phyloP scores from a whole-genome alignment of 2,329 filamentous ascomycete species.

The Botrytis squamosa region DNA sequence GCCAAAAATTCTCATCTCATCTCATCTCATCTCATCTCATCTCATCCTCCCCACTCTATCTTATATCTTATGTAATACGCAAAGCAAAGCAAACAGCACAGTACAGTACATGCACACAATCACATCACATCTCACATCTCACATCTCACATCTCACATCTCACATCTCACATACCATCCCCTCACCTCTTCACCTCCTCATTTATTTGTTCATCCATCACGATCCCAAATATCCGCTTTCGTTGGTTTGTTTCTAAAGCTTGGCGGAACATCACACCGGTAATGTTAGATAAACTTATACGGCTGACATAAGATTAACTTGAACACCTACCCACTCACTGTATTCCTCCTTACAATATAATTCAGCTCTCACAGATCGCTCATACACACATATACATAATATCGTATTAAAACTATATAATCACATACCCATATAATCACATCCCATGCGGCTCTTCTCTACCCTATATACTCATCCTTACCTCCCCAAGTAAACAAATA shows the following conservation, averaged over 20 bases:
- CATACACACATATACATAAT: too few species aligned
- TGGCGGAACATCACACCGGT: background rate
- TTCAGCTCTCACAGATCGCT: too few species aligned
- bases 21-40: slow-evolving; percentile 18
- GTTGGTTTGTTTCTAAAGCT: background rate
- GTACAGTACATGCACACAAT: background rate
- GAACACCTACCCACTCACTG: too few species aligned
- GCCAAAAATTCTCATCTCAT: slow-evolving; percentile 15
- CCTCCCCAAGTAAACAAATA: too few species aligned
- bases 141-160: background rate
- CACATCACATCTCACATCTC: slow-evolving; percentile 7
- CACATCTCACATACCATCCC: background rate
- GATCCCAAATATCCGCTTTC: background rate
- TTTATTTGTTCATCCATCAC: background rate
- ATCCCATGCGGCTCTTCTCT: background rate
- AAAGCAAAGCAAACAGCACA: background rate
- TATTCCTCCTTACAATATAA: too few species aligned
- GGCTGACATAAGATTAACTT: background rate
- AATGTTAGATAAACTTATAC: background rate
- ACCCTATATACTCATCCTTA: too few species aligned
- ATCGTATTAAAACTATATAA: too few species aligned
- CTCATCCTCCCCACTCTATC: slow-evolving; percentile 6
- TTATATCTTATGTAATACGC: slow-evolving; percentile 17
- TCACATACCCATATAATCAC: too few species aligned
- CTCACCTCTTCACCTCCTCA: background rate